phyloP scores from a whole-genome alignment of 192 early-diverging fungal species.

The Podila verticillata region DNA sequence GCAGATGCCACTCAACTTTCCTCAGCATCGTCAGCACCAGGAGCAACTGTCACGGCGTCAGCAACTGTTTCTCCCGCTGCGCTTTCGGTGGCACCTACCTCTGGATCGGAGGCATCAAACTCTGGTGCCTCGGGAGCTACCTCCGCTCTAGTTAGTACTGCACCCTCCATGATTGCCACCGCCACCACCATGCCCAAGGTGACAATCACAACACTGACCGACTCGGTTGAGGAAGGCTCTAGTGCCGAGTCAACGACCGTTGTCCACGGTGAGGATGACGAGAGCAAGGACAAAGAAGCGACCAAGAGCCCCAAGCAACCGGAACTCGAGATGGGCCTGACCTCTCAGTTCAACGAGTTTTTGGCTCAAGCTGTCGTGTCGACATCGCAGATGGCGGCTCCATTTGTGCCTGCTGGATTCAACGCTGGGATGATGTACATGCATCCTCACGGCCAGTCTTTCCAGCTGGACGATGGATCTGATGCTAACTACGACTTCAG shows the following conservation, averaged over 20 bases:
- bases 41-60: neutral
- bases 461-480: slow-evolving; percentile 39
- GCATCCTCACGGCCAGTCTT: slow-evolving; percentile 7
- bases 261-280: slow-evolving; percentile 33
- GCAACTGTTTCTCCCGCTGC: slow-evolving; percentile 7
- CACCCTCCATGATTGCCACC: slow-evolving; percentile 48
- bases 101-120: slow-evolving; percentile 3
- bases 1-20: slow-evolving; percentile 1
- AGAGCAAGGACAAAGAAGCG: slow-evolving; percentile 12
- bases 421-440: slow-evolving; percentile 32
- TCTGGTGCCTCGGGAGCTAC: slow-evolving; percentile 2
- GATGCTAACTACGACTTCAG: slow-evolving; percentile 5
- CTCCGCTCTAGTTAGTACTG: slow-evolving; percentile 22
- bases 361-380: slow-evolving; percentile 47
- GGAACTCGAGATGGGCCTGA: slow-evolving; percentile 31
- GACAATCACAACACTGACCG: slow-evolving; percentile 44
- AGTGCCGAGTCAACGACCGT: slow-evolving; percentile 33
- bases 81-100: neutral
- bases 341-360: slow-evolving; percentile 51
- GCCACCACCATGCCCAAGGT: slow-evolving; percentile 47
- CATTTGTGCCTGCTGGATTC: slow-evolving; percentile 23
- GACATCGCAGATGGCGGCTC: slow-evolving; percentile 18
- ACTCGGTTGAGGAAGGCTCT: slow-evolving; percentile 23
- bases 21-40: slow-evolving; percentile 9
- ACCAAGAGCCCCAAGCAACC: slow-evolving; percentile 19